Base-by-base conservation (phyloP, 2,329 filamentous ascomycete genomes). In the Neurospora sp. region DNA sequence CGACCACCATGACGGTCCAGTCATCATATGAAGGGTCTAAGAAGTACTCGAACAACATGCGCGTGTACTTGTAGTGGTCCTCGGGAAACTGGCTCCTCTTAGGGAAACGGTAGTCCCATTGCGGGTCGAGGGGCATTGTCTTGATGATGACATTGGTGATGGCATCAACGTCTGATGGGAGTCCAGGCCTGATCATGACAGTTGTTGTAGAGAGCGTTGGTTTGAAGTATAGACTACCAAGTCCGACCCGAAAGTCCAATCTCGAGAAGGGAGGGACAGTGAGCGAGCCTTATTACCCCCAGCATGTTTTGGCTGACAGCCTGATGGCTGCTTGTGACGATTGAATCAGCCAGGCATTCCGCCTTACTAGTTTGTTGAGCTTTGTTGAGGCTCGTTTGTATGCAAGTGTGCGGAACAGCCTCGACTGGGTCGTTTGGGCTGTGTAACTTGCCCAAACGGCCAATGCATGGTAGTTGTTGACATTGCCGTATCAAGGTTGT, bases 91-190 rank as follows among this genome's bases (percentile, higher is more conserved):
- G 13, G 5, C 66, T 52, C 13, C 74, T 72, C 15, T 70, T 69
- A 1, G 74, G 74, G 43, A 75, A 75, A 68, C 74, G 74, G 69
- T 75, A 75, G 58, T 73, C 68, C 74, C 74, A 75, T 66, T 75
- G 73, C 6, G 74, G 74, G 43, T 75, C 74, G 23, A 73, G 70
- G 8, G 73, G 73, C 74, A 75, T 75, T 2, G 74, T 69, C 52
- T 71, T 67, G 72, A 75, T 73, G 66, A 75, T 73, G 69, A 74
- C 72, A 33, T 71, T 66, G 62, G 74, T 75, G 62, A 75, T 67
- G 15, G 73, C 73, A 42, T 75, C 74, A 36, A 73, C 39, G 66
- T 75, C 74, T 5, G 69, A 36, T 0, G 73, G 73, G 4, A 73
- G 46, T 15, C 72, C 74, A n/a, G 70, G 66, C 67, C 74, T 73